Conservation (phyloP, 257 asterid genomes). For the Solanum okadae region DNA sequence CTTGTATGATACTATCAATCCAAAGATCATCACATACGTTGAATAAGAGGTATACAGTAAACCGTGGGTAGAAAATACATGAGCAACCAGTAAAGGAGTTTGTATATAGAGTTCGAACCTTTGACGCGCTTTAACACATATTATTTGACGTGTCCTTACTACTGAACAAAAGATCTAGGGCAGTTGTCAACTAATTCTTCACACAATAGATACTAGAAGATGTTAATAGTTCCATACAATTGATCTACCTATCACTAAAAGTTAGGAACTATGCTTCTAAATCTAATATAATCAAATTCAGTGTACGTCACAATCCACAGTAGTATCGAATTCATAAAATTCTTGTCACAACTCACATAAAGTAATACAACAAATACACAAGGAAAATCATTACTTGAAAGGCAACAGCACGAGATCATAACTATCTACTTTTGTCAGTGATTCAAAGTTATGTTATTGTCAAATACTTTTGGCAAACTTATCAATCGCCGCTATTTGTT, state of each 20-base stretch:
- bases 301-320: neutral
- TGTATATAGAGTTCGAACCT: neutral
- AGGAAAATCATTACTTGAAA: neutral
- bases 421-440: neutral
- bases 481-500: no score
- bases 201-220: neutral
- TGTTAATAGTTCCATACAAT: neutral
- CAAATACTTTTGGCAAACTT: no score
- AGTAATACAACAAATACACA: neutral
- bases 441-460: no score
- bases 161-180: neutral
- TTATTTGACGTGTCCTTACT: neutral
- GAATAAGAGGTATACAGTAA: neutral
- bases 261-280: neutral
- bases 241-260: neutral
- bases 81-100: neutral
- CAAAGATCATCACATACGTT: neutral
- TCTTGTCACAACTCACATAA: neutral
- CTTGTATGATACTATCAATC: neutral
- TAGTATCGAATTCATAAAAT: neutral
- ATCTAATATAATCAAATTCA: neutral
- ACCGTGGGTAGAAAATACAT: neutral
- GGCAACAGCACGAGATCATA: no score
- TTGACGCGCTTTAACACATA: neutral
- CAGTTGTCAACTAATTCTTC: neutral